Evolutionary conservation across 1,139 yeast genomes (phyloP).

Genomic region (Wickerhamiella pararugosa): DNA sequence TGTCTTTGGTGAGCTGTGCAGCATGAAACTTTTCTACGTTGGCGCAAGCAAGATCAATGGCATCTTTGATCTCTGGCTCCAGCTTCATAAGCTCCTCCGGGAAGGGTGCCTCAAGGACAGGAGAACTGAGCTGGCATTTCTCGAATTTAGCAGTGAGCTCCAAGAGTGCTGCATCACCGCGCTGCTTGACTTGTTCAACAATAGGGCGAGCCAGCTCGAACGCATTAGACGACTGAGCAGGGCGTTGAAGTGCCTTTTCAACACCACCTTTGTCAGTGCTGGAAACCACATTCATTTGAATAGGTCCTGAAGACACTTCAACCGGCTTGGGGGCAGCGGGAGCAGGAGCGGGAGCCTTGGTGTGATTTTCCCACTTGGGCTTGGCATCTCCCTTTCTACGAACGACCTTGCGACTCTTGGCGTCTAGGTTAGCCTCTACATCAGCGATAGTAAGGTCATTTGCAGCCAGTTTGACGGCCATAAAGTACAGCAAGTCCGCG

Average conservation of each 20-base stretch:
- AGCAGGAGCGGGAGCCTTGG: constrained; percentile 18
- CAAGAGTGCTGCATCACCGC: constrained; percentile 75
- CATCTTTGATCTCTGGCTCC: constrained; percentile 60
- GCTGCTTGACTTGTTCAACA: constrained; percentile 53
- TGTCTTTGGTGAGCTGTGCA: constrained; percentile 49
- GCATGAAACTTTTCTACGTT: constrained; percentile 87
- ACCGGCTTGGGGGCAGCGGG: constrained; percentile 10
- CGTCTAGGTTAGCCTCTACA: constrained; percentile 69
- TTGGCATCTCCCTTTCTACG: constrained; percentile 96
- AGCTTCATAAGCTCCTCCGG: constrained; percentile 61
- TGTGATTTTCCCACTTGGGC: constrained; percentile 40
- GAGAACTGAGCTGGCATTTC: constrained; percentile 54
- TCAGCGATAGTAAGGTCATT: constrained; percentile 68
- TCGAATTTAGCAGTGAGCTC: constrained; percentile 87
- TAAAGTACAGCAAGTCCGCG: constrained; percentile 87
- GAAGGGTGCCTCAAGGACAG: constrained; percentile 80
- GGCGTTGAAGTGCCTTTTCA: constrained; percentile 28
- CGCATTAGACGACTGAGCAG: constrained; percentile 17
- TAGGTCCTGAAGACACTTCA: constrained; percentile 26
- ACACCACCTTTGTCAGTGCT: constrained; percentile 31
- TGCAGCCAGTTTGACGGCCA: constrained; percentile 72
- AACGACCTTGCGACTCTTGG: constrained; percentile 72
- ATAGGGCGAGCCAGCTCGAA: constrained; percentile 69
- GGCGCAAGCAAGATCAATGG: constrained; percentile 77
- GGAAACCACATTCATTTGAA: constrained; percentile 48